phyloP scores from a whole-genome alignment of 176 grass and related monocot species.

The Rhynchospora pubera region DNA sequence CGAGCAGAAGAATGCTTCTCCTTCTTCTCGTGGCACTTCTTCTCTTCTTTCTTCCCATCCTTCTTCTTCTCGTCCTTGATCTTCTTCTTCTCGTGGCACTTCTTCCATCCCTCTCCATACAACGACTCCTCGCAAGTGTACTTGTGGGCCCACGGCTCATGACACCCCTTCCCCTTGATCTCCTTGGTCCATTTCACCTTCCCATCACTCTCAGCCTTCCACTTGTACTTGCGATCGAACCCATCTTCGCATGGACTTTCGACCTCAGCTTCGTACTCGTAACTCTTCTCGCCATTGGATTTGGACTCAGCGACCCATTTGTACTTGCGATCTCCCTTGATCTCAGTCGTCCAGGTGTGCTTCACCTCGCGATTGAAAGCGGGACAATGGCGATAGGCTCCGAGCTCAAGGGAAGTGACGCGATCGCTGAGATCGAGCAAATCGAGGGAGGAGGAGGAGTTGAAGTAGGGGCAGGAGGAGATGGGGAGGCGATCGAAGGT shows the following conservation, averaged over 20 bases:
- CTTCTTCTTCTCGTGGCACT: constrained; percentile 9
- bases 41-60: background rate
- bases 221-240: constrained; percentile 79
- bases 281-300: constrained; percentile 30
- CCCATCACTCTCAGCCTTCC: constrained; percentile 42
- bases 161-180: constrained; percentile 64
- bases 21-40: constrained; percentile 7
- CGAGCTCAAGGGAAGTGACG: constrained; percentile 56
- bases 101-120: background rate
- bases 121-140: constrained; percentile 54
- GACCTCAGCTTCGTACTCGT: constrained; percentile 59
- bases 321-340: constrained; percentile 52
- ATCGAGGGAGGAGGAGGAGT: constrained; percentile 20
- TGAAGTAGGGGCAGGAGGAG: constrained; percentile 2
- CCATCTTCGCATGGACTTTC: constrained; percentile 47
- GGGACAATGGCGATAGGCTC: constrained; percentile 5
- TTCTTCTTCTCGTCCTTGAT: constrained; percentile 25
- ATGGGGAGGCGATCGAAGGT: constrained; percentile 6
- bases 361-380: constrained; percentile 29
- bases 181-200: constrained; percentile 58
- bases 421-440: constrained; percentile 66
- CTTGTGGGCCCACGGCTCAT: constrained; percentile 41
- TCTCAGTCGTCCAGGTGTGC: constrained; percentile 52
- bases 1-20: constrained; percentile 26
- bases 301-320: constrained; percentile 60